Conservation (phyloP, 805 yeast species). For the Wickerhamomyces pijperi region DNA sequence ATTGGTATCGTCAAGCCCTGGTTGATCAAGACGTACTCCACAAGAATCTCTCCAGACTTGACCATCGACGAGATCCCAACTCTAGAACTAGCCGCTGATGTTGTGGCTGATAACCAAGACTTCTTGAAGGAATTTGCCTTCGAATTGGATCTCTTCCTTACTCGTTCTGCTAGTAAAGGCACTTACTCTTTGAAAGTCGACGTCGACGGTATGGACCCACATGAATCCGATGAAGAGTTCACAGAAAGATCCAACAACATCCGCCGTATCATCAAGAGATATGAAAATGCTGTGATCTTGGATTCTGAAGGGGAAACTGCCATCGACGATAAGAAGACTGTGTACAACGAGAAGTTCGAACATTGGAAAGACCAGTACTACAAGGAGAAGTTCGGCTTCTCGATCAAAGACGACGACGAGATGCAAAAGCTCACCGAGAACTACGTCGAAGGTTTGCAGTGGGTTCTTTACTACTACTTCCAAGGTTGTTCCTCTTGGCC, state of each 20-base stretch:
- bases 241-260: conserved; percentile 38
- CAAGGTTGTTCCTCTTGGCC: conserved; percentile 92
- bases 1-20: conserved; percentile 46
- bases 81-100: conserved; percentile 32
- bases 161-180: conserved; percentile 49
- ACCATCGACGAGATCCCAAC: conserved; percentile 29
- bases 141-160: conserved; percentile 54
- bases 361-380: conserved; percentile 84
- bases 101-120: conserved; percentile 32
- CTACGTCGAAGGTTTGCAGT: conserved; percentile 89
- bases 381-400: conserved; percentile 63
- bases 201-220: conserved; percentile 61
- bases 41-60: conserved; percentile 17
- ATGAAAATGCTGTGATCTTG: conserved; percentile 46
- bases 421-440: conserved; percentile 60
- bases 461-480: conserved; percentile 91
- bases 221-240: conserved; percentile 58
- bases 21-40: conserved; percentile 25
- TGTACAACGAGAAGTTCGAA: conserved; percentile 65
- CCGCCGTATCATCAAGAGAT: conserved; percentile 46
- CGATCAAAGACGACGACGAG: conserved; percentile 43
- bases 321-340: conserved; percentile 36
- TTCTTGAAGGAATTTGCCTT: conserved; percentile 55
- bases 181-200: conserved; percentile 53
- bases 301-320: conserved; percentile 48